These are phyloP conservation scores for Cryptosporidium tyzzeri DNA, from an alignment of 169 alveolate species.

Conservation along the genomic window DNA sequence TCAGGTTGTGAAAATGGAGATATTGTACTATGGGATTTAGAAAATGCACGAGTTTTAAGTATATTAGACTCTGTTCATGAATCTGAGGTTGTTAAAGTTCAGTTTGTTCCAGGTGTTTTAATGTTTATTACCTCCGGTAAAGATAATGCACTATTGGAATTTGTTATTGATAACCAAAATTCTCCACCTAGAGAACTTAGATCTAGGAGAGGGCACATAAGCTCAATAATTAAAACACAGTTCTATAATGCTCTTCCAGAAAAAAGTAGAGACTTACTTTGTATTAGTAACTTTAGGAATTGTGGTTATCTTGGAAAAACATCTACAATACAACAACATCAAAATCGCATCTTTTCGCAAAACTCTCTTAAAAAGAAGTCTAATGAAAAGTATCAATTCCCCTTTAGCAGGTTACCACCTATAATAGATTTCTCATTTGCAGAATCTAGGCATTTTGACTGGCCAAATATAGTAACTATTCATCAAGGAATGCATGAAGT, in stretches of 20 bases:
- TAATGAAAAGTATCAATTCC: conserved; percentile 32
- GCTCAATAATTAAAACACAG: conserved; percentile 35
- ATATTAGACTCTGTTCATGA: conserved; percentile 65
- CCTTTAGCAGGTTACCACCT: conserved; percentile 76
- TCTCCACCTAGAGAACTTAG: conserved; percentile 78
- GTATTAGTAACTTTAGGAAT: conserved; percentile 60
- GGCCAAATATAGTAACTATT: conserved; percentile 84
- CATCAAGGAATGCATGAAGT: conserved; percentile 82
- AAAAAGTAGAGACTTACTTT: conserved; percentile 76
- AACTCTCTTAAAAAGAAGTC: conserved; percentile 75
- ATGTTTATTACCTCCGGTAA: conserved; percentile 73
- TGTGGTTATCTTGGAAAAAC: conserved; percentile 76
- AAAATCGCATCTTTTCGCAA: conserved; percentile 75
- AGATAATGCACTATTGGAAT: conserved; percentile 76
- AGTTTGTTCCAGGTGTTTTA: conserved; percentile 52
- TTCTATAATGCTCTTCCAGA: conserved; percentile 65
- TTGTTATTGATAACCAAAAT: conserved; percentile 76
- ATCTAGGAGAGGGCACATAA: conserved; percentile 78
- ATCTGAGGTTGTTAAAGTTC: conserved; percentile 41
- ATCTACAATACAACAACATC: conserved; percentile 79
- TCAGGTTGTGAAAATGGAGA: conserved; percentile 76
- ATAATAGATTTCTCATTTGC: conserved; percentile 73
- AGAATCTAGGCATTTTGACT: conserved; percentile 80
- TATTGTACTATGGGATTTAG: conserved; percentile 66
- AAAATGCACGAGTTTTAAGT: conserved; percentile 41